These are phyloP conservation scores for Bruguiera sexangula DNA, from an alignment of 345 rosid genomes.

Conservation along the genomic window DNA sequence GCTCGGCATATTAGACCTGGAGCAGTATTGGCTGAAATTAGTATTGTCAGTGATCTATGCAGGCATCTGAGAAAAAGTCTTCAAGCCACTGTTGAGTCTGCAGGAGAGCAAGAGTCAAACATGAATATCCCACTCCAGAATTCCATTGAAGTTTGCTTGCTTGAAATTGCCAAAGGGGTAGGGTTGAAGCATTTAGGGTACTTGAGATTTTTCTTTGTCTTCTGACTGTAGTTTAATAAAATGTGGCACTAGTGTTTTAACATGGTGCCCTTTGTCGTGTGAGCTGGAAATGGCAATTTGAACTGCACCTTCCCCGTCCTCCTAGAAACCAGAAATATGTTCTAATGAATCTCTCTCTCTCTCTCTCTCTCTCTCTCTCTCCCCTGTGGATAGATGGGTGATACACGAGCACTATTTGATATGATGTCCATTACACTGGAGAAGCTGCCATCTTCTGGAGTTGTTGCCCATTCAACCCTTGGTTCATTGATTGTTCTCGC, in stretches of 20 bases:
- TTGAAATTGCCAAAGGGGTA: slow-evolving; percentile 89
- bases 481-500: slow-evolving; percentile 79
- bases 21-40: slow-evolving; percentile 58
- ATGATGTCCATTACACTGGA: slow-evolving; percentile 85
- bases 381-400: slow-evolving; percentile 40
- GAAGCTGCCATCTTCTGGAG: slow-evolving; percentile 71
- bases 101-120: slow-evolving; percentile 62
- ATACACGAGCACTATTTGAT: slow-evolving; percentile 59
- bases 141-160: slow-evolving; percentile 88
- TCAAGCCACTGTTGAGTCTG: slow-evolving; percentile 64
- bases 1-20: slow-evolving; percentile 73
- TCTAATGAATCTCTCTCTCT: neutral
- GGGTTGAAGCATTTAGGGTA: slow-evolving; percentile 8
- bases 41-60: slow-evolving; percentile 84
- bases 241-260: neutral
- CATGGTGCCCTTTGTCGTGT: neutral
- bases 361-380: neutral
- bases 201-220: slow-evolving; percentile 10
- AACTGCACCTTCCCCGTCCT: neutral
- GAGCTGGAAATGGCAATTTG: neutral
- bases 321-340: neutral
- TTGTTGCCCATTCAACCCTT: slow-evolving; percentile 68
- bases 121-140: slow-evolving; percentile 67
- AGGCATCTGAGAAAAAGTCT: slow-evolving; percentile 92
- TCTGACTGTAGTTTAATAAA: slow-evolving; percentile 11